Percentiles rank a stretch among this genome's conserved stretches.
These are phyloP conservation scores for Pisolithus thermaeus DNA, from an alignment of 1,284 basidiomycete species.

Conservation along the genomic window DNA sequence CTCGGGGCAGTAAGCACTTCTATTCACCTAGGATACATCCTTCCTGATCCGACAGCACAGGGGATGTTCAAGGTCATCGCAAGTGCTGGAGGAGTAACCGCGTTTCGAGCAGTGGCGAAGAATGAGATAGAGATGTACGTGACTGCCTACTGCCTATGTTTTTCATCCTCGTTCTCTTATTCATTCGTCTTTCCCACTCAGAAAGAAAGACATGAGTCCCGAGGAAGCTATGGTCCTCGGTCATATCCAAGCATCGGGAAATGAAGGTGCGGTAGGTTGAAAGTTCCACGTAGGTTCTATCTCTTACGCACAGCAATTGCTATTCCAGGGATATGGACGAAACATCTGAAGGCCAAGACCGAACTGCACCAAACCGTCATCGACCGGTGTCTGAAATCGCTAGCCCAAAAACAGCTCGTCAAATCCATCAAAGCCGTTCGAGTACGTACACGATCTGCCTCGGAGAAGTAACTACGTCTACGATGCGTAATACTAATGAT, in stretches of 20 bases:
- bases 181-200: constrained; percentile 24
- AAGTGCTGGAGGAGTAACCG: constrained; percentile 53
- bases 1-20: constrained; percentile 47
- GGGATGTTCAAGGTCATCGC: constrained; percentile 63
- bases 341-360: constrained; percentile 83
- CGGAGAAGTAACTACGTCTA: not conserved
- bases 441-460: constrained; percentile 35
- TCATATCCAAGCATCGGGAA: constrained; percentile 70
- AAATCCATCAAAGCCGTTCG: constrained; percentile 89
- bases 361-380: constrained; percentile 87
- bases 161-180: not conserved
- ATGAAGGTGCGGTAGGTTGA: constrained; percentile 52
- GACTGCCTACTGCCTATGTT: not conserved
- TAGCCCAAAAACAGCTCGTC: constrained; percentile 79
- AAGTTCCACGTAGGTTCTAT: not conserved
- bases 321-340: constrained; percentile 82
- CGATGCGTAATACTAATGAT: not conserved
- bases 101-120: constrained; percentile 70
- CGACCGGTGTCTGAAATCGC: constrained; percentile 78
- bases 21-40: not conserved
- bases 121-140: constrained; percentile 75
- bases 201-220: constrained; percentile 70
- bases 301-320: not conserved
- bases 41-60: constrained; percentile 22
- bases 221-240: constrained; percentile 77